Evolutionary conservation across 1,284 basidiomycete species (phyloP), one percentile per base, ranked within the genome.

Genomic region (Trichosporon coremiiforme): DNA sequence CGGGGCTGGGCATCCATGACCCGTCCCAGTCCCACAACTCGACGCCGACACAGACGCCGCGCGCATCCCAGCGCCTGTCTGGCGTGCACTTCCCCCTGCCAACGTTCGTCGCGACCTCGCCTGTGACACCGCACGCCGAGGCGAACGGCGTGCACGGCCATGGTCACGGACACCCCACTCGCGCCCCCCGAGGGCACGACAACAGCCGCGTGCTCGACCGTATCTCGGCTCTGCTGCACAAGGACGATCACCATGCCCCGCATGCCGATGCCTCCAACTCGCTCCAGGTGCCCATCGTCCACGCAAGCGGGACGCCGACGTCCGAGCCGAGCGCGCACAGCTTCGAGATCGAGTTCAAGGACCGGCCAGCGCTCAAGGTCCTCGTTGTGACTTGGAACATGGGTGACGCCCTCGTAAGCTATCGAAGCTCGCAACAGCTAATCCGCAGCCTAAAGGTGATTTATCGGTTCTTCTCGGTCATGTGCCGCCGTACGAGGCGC

Each of bases 371-470:
- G 1, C 83, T 86, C 76, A 86, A 86, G 73, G 82, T 86, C 33
- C 78, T 84, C 64, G 79, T 85, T 66, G 80, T 85, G 60, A 86
- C 85, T 1, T 86, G 85, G 85, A 86, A 86, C 72, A 85, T 86
- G 83, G 85, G 83, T 10, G 83, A 83, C 71, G 80, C 82, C 1
- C 71, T 86, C 36, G 84, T 85, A 57, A 77, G 81, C 75, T 33
- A 47, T 20, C 12, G 7, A 13, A 35, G 1, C 5, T 62, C 35
- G 4, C 17, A 62, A 63, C 50, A 67, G 64, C 67, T 50, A 53
- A 33, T 13, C 8, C 25, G 1, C 70, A 82, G 80, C 83, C 83
- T 4, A 84, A 85, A 74, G 85, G 86, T 22, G 85, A 87, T 71
- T 77, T 87, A 0, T 78, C 82, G 13, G 83, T 85, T 1, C 76